Evolutionary conservation across 805 yeast species (phyloP), one percentile per base, ranked within the genome.

Genomic region (Yamadazyma takamatsuzukensis): DNA sequence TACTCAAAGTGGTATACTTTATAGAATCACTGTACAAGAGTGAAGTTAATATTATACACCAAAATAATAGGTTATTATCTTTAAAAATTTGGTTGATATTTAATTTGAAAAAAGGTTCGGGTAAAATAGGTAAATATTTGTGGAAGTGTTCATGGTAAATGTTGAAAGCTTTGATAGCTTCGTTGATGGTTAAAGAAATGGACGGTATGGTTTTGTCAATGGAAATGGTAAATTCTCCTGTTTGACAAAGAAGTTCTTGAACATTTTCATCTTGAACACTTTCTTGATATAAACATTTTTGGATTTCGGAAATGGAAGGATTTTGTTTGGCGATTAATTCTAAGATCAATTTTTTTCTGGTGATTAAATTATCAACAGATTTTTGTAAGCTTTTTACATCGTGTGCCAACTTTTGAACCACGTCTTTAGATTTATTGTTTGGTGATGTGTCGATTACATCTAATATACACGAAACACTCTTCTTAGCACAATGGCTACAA

Each of bases 401-500:
- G n/a, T 28, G 15, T 22, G 47, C 35, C 29, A 61, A 45, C 27
- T 40, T 49, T 31, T 53, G 55, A 9, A 59, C 39, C 19, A 54
- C 36, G 12, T 43, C 42, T 12, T 58, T 61, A 11, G 72, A 57
- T 2, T 15, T 15, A 34, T 77, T 50, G 39, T 74, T 74, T 2
- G 76, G 72, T 3, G 76, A 74, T 9, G 68, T 61, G 8, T 49
- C 37, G 10, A 79, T 75, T 13, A 71, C 61, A 41, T 78, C 84
- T 27, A 78, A 58, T 27, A 68, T 66, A 47, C 87, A 80, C 17
- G 57, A 54, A 14, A 72, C 44, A 12, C 74, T 73, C 37, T 70
- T 66, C 48, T 70, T 74, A 4, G 59, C 42, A 49, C 87, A 80
- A 18, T 73, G 66, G 3, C 78, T 52, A 46, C 87, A 80, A 3